Evolutionary conservation across 768 basidiomycete genomes (phyloP), one percentile per base, ranked within the genome.

Genomic region (Phallus indusiatus): DNA sequence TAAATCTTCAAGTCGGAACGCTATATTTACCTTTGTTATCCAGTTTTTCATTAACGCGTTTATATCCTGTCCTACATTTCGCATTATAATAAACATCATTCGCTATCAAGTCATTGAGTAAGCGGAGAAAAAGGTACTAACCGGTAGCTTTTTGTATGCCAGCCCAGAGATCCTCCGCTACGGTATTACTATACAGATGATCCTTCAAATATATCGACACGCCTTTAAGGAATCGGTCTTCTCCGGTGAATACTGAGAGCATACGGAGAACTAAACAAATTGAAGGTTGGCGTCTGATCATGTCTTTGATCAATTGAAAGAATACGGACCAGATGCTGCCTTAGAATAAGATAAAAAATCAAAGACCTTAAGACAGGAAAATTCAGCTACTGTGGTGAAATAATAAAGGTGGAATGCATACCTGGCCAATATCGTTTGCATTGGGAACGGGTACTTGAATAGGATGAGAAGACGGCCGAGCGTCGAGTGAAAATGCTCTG

Each of bases 141-240:
- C 80, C 86, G 46, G 85, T 88, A 1, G 92, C 83, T 63, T 80
- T 76, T 52, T 81, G 75, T 56, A 97, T 90, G 28, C 91, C 93
- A 59, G 85, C 77, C 89, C 92, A 96, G 5, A 98, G 78, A 66
- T 97, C 89, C 49, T 78, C 81, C 3, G 93, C 94, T 51, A 85
- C 81, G 53, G 85, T 90, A 71, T 92, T 96, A 21, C 79, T 83
- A 69, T 87, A 98, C 9, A 93, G 74, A 64, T 90, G 85, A 62
- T 85, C 82, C 75, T 94, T 94, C 62, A 98, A 81, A 74, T 98
- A 97, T 60, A 90, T 79, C 1, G 92, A 92, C 49, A 95, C 92
- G 36, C 90, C 90, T 66, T 84, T 82, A 54, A 94, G 72, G 81
- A 98, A 96, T 59, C 73, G 78, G 5, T 93, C 90, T 70, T 96